Conservation (phyloP, 2,329 filamentous ascomycete species). For the Trichophyton verrucosum region DNA sequence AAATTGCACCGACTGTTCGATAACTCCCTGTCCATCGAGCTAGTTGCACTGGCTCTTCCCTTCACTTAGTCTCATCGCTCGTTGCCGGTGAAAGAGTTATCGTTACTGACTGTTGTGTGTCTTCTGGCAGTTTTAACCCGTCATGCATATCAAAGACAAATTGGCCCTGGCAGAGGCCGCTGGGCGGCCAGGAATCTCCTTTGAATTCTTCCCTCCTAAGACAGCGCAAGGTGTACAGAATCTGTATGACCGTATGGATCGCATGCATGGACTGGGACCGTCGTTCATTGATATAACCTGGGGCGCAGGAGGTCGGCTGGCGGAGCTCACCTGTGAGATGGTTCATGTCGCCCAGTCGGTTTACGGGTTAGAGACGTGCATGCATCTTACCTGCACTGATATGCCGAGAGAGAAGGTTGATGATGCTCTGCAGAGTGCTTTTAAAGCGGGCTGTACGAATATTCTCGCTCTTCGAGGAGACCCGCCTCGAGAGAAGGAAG, state of each 20-base stretch:
- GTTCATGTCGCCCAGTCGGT: conserved; percentile 89
- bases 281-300: conserved; percentile 98
- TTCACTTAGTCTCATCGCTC: neutral
- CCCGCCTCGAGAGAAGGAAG: conserved; percentile 83
- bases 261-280: conserved; percentile 88
- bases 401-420: conserved; percentile 92
- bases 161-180: conserved; percentile 67
- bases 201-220: conserved; percentile 98
- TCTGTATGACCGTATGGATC: conserved; percentile 97
- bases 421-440: conserved; percentile 71
- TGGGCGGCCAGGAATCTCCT: conserved; percentile 82
- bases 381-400: conserved; percentile 97
- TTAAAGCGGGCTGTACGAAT: conserved; percentile 93
- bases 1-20: neutral
- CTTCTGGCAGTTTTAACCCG: conserved; percentile 24
- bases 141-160: conserved; percentile 93
- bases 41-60: neutral
- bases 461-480: conserved; percentile 90
- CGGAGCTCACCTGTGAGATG: conserved; percentile 93
- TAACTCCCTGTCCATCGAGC: neutral
- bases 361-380: conserved; percentile 93
- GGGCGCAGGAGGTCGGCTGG: conserved; percentile 86
- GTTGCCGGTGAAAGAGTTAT: neutral
- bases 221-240: conserved; percentile 86
- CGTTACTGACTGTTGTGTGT: neutral